phyloP scores from a whole-genome alignment of 2,329 filamentous ascomycete genomes.

The Onygena corvina region DNA sequence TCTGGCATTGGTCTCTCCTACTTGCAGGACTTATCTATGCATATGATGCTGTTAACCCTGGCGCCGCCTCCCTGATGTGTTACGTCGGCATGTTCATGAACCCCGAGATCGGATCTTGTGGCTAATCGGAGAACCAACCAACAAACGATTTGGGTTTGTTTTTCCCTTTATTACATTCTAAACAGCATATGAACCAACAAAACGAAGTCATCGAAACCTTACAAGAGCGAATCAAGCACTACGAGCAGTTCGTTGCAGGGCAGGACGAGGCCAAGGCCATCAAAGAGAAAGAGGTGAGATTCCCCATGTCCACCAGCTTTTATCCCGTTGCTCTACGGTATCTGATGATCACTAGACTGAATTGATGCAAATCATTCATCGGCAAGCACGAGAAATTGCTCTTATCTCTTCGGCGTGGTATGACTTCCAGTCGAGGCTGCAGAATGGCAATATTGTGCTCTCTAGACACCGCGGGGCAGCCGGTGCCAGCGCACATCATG shows the following conservation, averaged over 20 bases:
- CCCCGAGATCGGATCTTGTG: constrained; percentile 10
- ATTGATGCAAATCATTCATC: constrained; percentile 31
- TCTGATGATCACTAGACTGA: constrained; percentile 23
- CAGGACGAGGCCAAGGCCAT: constrained; percentile 28
- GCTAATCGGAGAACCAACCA: constrained; percentile 13
- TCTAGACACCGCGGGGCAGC: constrained; percentile 29
- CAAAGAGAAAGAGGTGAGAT: constrained; percentile 32
- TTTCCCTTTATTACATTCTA: constrained; percentile 6
- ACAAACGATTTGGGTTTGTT: constrained; percentile 7
- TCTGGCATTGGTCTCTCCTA: constrained; percentile 17
- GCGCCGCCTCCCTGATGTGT: constrained; percentile 12
- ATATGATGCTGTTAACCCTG: constrained; percentile 14
- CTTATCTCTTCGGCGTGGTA: constrained; percentile 39
- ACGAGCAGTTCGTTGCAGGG: constrained; percentile 29
- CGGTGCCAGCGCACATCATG: constrained; percentile 20
- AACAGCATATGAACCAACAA: constrained; percentile 33
- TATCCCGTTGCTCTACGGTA: neutral
- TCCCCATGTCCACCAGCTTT: neutral
- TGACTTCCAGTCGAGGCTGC: constrained; percentile 35
- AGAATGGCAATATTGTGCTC: constrained; percentile 33
- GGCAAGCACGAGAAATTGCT: constrained; percentile 33
- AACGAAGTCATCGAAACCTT: constrained; percentile 34
- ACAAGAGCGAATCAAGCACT: constrained; percentile 31
- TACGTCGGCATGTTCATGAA: constrained; percentile 14
- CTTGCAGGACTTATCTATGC: constrained; percentile 14